Evolutionary conservation across 305 asterid genomes (phyloP).

Genomic region (Fraxinus dipetala): DNA sequence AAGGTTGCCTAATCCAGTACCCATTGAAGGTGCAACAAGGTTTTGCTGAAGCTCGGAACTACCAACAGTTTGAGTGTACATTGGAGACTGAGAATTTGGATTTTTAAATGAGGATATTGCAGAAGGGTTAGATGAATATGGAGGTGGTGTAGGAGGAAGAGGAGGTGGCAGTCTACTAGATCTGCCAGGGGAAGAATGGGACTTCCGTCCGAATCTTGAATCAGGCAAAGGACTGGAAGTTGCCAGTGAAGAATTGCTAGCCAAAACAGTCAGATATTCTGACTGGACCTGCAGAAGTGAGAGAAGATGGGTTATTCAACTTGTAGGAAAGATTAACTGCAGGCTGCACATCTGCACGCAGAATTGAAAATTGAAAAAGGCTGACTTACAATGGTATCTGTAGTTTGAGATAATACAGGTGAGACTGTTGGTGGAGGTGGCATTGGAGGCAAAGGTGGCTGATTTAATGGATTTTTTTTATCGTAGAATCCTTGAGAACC

Average conservation of each 20-base stretch:
- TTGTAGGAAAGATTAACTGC: constrained; percentile 36
- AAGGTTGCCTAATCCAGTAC: constrained; percentile 34
- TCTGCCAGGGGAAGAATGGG: constrained; percentile 59
- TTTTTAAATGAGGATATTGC: constrained; percentile 38
- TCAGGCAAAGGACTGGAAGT: constrained; percentile 49
- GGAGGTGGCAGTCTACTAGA: constrained; percentile 74
- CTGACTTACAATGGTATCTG: constrained; percentile 42
- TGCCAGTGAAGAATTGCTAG: constrained; percentile 41
- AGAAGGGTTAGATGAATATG: constrained; percentile 53
- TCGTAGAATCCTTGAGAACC: constrained; percentile 67
- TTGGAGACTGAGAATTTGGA: constrained; percentile 53
- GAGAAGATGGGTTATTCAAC: constrained; percentile 33
- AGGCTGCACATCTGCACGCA: constrained; percentile 45
- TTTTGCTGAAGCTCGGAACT: constrained; percentile 53
- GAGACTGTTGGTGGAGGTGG: constrained; percentile 64
- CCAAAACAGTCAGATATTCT: constrained; percentile 43
- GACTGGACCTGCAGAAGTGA: constrained; percentile 55
- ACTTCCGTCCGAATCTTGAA: constrained; percentile 47
- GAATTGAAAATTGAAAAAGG: constrained; percentile 41
- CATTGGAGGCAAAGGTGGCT: constrained; percentile 76
- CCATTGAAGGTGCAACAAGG: constrained; percentile 34
- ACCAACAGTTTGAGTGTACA: constrained; percentile 47
- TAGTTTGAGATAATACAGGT: constrained; percentile 44
- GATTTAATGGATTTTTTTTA: constrained; percentile 54
- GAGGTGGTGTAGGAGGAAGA: constrained; percentile 85